phyloP scores from a whole-genome alignment of 1,284 basidiomycete species.

The Taiwanofungus camphoratus region DNA sequence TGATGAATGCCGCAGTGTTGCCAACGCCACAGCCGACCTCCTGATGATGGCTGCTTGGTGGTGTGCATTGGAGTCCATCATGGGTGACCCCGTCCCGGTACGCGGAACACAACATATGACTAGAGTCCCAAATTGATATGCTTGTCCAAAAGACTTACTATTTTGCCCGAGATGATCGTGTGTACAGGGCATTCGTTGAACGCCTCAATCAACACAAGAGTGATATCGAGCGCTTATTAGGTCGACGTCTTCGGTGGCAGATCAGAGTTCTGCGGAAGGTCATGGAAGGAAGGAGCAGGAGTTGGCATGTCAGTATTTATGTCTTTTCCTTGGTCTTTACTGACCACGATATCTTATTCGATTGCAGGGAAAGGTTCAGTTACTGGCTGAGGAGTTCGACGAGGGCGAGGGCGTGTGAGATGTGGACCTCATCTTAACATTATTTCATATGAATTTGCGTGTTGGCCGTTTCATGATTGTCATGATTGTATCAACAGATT shows the following conservation, averaged over 20 bases:
- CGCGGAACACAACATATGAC: constrained; percentile 1
- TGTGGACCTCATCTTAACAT: neutral
- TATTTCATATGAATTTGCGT: constrained; percentile 6
- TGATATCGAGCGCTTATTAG: constrained; percentile 43
- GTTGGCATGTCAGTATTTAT: constrained; percentile 49
- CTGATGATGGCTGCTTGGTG: constrained; percentile 73
- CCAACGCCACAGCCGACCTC: constrained; percentile 75
- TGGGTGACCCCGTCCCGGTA: constrained; percentile 62
- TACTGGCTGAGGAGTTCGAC: constrained; percentile 55
- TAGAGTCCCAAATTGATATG: neutral
- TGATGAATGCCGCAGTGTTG: constrained; percentile 42
- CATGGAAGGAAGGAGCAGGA: constrained; percentile 58
- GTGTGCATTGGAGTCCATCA: constrained; percentile 44
- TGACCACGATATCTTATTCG: constrained; percentile 7
- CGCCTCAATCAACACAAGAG: constrained; percentile 47
- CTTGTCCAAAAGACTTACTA: constrained; percentile 52
- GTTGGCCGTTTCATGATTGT: too few relatives aligned
- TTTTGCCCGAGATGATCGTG: constrained; percentile 77
- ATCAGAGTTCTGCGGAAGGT: constrained; percentile 53
- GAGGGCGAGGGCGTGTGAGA: constrained; percentile 48
- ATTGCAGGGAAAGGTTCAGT: constrained; percentile 60
- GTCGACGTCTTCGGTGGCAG: constrained; percentile 66
- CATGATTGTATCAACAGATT: neutral
- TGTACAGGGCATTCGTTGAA: constrained; percentile 66
- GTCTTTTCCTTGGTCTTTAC: constrained; percentile 8